Evolutionary conservation across 345 rosid genomes (phyloP).

Genomic region (Mangifera indica): DNA sequence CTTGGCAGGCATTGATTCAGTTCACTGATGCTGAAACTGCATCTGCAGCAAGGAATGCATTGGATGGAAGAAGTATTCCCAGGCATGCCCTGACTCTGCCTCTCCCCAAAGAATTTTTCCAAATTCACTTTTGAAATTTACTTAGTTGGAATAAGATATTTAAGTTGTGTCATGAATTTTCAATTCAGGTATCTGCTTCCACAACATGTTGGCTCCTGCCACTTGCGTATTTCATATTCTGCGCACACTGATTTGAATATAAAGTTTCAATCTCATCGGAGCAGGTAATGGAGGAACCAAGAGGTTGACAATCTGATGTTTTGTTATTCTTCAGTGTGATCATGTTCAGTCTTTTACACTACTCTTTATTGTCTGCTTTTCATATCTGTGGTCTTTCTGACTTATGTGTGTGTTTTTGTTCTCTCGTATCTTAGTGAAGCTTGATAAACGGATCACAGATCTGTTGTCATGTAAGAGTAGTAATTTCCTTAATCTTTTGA

Average conservation of each 20-base stretch:
- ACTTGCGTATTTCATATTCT: conserved; percentile 87
- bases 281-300: conserved; percentile 59
- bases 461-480: conserved; percentile 45
- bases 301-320: neutral
- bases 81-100: conserved; percentile 37
- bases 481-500: conserved; percentile 50
- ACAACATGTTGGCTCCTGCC: conserved; percentile 66
- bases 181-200: conserved; percentile 82
- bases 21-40: conserved; percentile 91
- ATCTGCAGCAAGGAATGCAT: conserved; percentile 68
- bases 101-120: neutral
- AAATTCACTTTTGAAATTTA: neutral
- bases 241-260: conserved; percentile 96
- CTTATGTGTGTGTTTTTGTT: conserved; percentile 41
- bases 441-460: conserved; percentile 45
- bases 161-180: conserved; percentile 13
- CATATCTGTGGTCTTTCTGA: conserved; percentile 32
- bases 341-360: conserved; percentile 10
- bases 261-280: conserved; percentile 97
- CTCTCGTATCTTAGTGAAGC: conserved; percentile 61
- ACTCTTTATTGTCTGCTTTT: conserved; percentile 10
- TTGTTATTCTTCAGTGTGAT: conserved; percentile 9
- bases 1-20: conserved; percentile 81
- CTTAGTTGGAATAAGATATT: neutral
- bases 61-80: conserved; percentile 98